phyloP scores from a whole-genome alignment of 176 grass and related monocot genomes.

The Tuctoria greenei region DNA sequence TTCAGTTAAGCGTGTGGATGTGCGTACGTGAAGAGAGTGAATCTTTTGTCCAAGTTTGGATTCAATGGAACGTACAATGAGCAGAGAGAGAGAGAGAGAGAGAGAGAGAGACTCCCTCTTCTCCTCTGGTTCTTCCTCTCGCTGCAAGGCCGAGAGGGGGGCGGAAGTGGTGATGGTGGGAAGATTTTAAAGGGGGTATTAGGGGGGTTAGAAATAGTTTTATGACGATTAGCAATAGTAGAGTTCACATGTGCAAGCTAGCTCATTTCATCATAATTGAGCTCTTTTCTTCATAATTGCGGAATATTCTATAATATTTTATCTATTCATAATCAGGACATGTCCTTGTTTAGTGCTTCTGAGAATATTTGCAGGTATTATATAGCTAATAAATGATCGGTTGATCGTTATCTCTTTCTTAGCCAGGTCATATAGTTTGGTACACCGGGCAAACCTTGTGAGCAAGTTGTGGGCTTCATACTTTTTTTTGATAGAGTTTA shows the following conservation, averaged over 20 bases:
- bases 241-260: conserved; percentile 26
- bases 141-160: conserved; percentile 1
- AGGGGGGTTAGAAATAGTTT: conserved; percentile 19
- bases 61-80: conserved; percentile 2
- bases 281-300: conserved; percentile 30
- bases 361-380: neutral
- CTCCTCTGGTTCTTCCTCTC: conserved; percentile 2
- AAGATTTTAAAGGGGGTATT: conserved; percentile 33
- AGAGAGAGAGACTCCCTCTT: conserved; percentile 1
- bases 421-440: neutral
- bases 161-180: conserved; percentile 23
- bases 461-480: neutral
- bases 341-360: conserved; percentile 17
- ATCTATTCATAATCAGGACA: conserved; percentile 3
- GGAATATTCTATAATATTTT: conserved; percentile 37
- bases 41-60: neutral
- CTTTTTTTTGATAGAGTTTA: neutral
- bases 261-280: conserved; percentile 32
- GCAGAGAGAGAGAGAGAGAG: neutral
- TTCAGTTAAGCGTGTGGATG: neutral
- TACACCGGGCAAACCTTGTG: neutral
- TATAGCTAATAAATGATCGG: neutral
- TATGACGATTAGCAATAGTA: neutral
- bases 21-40: neutral
- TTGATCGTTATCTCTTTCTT: conserved; percentile 19